phyloP scores from a whole-genome alignment of 805 yeast species.

The Sugiyamaella floridensis region DNA sequence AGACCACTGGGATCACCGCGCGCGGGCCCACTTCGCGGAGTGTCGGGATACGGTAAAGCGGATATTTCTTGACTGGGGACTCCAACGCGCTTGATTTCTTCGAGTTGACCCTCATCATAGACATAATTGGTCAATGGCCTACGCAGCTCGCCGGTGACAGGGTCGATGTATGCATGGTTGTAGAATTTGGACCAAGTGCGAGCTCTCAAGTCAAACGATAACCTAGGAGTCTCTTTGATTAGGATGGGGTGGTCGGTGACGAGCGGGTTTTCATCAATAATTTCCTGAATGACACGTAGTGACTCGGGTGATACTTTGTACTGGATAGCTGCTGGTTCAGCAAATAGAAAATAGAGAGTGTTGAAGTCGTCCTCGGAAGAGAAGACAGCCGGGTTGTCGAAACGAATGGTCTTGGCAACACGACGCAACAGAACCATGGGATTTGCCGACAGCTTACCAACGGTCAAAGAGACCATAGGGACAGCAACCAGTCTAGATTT shows the following conservation, averaged over 20 bases:
- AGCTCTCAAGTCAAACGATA: constrained; percentile 21
- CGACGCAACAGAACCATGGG: constrained; percentile 56
- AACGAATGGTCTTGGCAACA: constrained; percentile 52
- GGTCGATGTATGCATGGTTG: constrained; percentile 25
- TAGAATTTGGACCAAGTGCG: constrained; percentile 26
- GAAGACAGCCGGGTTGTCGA: constrained; percentile 63
- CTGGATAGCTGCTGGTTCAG: constrained; percentile 45
- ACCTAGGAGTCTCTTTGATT: constrained; percentile 19
- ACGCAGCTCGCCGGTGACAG: constrained; percentile 24
- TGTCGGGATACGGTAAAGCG: constrained; percentile 31
- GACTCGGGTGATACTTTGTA: constrained; percentile 66
- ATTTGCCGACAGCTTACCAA: constrained; percentile 38
- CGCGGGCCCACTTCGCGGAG: constrained; percentile 16
- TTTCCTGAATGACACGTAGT: constrained; percentile 42
- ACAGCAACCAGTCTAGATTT: constrained; percentile 43
- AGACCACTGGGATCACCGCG: background rate
- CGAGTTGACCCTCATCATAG: constrained; percentile 23
- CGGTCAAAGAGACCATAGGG: constrained; percentile 55
- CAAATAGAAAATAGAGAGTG: constrained; percentile 62
- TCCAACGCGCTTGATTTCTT: constrained; percentile 25
- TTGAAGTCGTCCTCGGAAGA: constrained; percentile 74
- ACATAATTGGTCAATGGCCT: constrained; percentile 25
- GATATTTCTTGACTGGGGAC: constrained; percentile 21
- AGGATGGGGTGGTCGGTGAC: constrained; percentile 19
- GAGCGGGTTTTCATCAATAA: constrained; percentile 28